These are phyloP conservation scores for Eimeria praecox DNA, from an alignment of 169 alveolate species.

Conservation along the genomic window DNA sequence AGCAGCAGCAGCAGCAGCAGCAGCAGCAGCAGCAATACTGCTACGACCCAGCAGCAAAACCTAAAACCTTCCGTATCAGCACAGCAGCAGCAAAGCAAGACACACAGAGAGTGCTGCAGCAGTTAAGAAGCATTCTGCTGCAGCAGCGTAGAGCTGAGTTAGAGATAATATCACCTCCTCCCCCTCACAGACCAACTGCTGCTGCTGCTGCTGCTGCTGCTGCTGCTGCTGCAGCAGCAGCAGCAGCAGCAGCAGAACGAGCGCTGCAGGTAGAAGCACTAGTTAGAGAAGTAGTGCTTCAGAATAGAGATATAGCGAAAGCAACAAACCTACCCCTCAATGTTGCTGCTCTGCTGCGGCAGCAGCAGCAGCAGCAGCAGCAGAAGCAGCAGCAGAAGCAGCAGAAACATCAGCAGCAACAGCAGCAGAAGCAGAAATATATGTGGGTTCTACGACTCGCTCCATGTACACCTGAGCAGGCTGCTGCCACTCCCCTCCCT, in stretches of 20 bases:
- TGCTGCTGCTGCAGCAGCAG: not conserved
- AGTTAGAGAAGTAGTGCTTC: not conserved
- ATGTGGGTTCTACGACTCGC: not conserved
- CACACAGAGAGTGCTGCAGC: not conserved
- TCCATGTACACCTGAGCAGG: conserved; percentile 7
- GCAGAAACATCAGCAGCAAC: conserved; percentile 1
- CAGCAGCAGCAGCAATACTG: conserved; percentile 24
- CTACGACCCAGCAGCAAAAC: not conserved
- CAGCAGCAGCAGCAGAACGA: not conserved
- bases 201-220: conserved; percentile 23
- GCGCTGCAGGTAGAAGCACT: conserved; percentile 8
- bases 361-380: not conserved
- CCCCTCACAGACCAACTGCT: not conserved
- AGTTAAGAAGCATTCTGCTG: not conserved
- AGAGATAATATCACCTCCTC: not conserved
- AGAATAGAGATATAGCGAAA: not conserved
- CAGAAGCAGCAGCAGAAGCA: too few relatives aligned
- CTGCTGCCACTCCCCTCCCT: not conserved
- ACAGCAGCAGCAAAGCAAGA: not conserved
- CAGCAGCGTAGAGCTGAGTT: not conserved
- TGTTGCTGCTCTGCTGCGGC: conserved; percentile 1
- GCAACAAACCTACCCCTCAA: not conserved
- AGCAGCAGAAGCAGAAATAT: not conserved
- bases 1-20: not conserved
- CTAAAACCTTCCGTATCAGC: not conserved